These are phyloP conservation scores for Umbelopsis isabellina DNA, from an alignment of 192 early-diverging fungal species.

Conservation along the genomic window DNA sequence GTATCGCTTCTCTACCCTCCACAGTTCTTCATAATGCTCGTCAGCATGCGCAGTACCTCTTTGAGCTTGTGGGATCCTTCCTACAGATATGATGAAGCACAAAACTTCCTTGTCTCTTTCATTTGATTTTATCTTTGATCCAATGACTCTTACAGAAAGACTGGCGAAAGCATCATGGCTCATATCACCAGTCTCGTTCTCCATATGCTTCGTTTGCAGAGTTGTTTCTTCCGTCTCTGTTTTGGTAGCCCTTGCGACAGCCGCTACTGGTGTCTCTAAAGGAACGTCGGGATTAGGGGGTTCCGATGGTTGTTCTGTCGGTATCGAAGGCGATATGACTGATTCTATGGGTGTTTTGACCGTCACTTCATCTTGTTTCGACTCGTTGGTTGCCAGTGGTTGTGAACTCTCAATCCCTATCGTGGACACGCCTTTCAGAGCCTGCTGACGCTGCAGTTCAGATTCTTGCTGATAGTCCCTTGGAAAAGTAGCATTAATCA, in stretches of 20 bases:
- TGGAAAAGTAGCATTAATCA: not conserved
- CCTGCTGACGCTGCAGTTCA: not conserved
- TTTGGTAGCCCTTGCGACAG: too few species aligned
- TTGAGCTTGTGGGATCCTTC: conserved; percentile 2
- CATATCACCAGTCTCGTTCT: not conserved
- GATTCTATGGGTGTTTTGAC: not conserved
- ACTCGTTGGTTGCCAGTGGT: too few species aligned
- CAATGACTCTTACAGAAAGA: conserved; percentile 33
- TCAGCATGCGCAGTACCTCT: conserved; percentile 31
- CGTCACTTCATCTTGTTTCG: too few species aligned
- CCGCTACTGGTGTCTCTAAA: too few species aligned
- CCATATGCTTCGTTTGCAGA: not conserved
- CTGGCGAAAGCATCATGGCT: conserved; percentile 1
- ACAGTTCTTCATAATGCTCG: conserved; percentile 54
- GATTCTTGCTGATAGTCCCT: conserved; percentile 8
- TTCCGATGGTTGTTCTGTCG: too few species aligned
- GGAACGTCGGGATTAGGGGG: too few species aligned
- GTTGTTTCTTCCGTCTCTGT: too few species aligned
- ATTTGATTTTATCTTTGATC: conserved; percentile 60
- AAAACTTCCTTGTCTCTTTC: conserved; percentile 72
- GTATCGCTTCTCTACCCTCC: conserved; percentile 88
- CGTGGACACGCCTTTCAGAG: not conserved
- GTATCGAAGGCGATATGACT: not conserved
- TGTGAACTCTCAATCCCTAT: not conserved
- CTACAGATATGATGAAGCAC: conserved; percentile 59